These are phyloP conservation scores for Linnemannia elongata DNA, from an alignment of 192 early-diverging fungal species.

Conservation along the genomic window DNA sequence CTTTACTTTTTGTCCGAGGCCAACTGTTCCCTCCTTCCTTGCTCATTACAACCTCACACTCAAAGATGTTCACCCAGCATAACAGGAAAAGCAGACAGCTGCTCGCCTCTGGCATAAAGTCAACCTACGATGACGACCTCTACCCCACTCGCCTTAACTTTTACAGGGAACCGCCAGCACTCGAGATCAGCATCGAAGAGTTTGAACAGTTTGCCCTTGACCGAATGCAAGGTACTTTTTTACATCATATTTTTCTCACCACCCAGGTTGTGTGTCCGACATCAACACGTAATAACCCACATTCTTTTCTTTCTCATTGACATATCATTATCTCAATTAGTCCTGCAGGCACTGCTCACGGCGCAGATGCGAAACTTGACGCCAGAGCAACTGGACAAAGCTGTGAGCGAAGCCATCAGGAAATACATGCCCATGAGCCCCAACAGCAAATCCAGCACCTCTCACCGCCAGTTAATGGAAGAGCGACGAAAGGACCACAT, in stretches of 20 bases:
- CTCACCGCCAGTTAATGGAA: slow-evolving; percentile 58
- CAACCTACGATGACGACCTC: slow-evolving; percentile 30
- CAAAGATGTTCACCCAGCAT: slow-evolving; percentile 36
- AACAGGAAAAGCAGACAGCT: slow-evolving; percentile 33
- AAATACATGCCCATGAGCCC: slow-evolving; percentile 75
- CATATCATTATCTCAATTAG: slow-evolving; percentile 40
- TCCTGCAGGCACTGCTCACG: slow-evolving; percentile 87
- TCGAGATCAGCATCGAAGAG: slow-evolving; percentile 77
- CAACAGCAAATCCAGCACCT: slow-evolving; percentile 57
- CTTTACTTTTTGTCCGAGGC: not conserved
- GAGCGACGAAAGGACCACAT: slow-evolving; percentile 86
- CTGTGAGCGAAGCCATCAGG: slow-evolving; percentile 64
- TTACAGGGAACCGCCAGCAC: slow-evolving; percentile 73
- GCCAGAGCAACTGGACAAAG: slow-evolving; percentile 68
- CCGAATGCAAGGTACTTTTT: slow-evolving; percentile 72
- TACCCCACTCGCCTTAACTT: slow-evolving; percentile 73
- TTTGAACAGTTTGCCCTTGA: slow-evolving; percentile 84
- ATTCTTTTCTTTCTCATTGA: not conserved
- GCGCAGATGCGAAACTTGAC: slow-evolving; percentile 79
- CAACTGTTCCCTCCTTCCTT: not conserved
- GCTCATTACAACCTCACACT: not conserved
- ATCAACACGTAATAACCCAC: not conserved
- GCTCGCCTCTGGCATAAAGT: slow-evolving; percentile 18
- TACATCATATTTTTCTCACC: not conserved
- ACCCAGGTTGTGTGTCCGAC: not conserved